Evolutionary conservation across 352 stramenopile species (phyloP), one percentile per base, ranked within the genome.

Genomic region (Pythium folliculosum): DNA sequence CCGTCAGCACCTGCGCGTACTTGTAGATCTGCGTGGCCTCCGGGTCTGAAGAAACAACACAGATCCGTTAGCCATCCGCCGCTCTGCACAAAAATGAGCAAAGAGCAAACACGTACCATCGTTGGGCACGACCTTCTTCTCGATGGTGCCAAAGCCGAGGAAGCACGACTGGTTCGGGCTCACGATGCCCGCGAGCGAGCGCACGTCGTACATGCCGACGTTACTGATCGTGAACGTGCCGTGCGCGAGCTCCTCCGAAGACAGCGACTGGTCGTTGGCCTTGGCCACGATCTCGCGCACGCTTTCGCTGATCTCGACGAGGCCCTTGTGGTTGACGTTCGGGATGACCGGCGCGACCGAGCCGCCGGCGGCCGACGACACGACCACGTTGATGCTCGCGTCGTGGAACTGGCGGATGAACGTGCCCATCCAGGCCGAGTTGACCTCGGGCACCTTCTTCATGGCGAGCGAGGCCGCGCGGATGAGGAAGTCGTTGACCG

Each of bases 401-500:
- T 95, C 89, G 67, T 98, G 85, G 78, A 97, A 99, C 66, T 98
- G 86, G 52, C 97, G 90, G 56, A 99, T 96, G 66, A 98, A 97
- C 65, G 81, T 91, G 70, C 87, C 82, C 69, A 91, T 86, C 83
- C 82, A 95, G 64, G 77, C 80, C 67, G 75, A 98, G 80, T 94
- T 94, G 55, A 86, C 92, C 67, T 98, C 91, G 6, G 97, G 97
- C 47, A 99, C 92, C 79, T 99, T 97, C 64, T 95, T 86, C 68
- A 99, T 94, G 13, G 97, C 96, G 50, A 99, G 80, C 44, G 97
- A 97, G 17, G 86, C 95, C 32, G 95, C 95, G 60, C 97, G 97
- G 67, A 99, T 96, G 57, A 99, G 87, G 68, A 99, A 92, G 76
- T 99, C 97, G 78, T 99, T 99, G 51, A 99, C 96, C 10, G 94